Base-by-base conservation (phyloP, 2,329 filamentous ascomycete genomes). In the Dothistroma pini region DNA sequence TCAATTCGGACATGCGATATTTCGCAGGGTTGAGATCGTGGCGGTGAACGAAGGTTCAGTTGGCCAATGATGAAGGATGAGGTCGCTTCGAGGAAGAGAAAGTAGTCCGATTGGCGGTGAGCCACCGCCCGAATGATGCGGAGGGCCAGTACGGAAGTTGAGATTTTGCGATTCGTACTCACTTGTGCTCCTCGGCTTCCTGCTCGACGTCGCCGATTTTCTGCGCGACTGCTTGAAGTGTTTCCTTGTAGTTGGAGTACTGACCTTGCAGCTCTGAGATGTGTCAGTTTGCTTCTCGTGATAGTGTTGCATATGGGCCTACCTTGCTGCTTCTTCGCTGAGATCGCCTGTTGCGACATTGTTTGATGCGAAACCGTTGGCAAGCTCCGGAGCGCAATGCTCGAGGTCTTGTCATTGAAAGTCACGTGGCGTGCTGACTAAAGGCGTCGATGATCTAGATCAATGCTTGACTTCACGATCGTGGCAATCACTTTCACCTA, bases 171-270 rank as follows among this genome's bases (percentile, higher is more conserved):
- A 48, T 41, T 49, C 55, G 55, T 19, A 62, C 77, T 75, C 79
- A 97, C 95, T 96, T 97, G 82, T 99, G 95, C 76, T 99, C 95
- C 77, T 99, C 95, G 21, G 90, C 88, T 76, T 97, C 95, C 75
- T 96, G 91, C 79, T 99, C 95, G 59, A 99, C 93, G 74, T 97
- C 93, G 47, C 95, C 95, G 69, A 99, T 97, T 77, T 96, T 97
- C 73, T 92, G 89, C 32, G 95, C 95, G 71, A 99, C 87, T 73
- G 95, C 90, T 78, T 97, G 93, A 61, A 99, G 84, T 35, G 82
- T 86, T 71, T 84, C 86, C 72, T 88, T 88, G 81, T 84, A 93
- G 77, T 87, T 91, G 68, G 85, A 85, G 75, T 95, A 95, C 70
- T 90, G 89, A 54, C 83, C 79, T 78, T 95, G 90, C 68, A 95